Percentiles rank a stretch among this genome's conserved stretches.
Evolutionary conservation across 2,329 filamentous ascomycete species (phyloP).

Genomic region (Ophiostoma novo-ulmi): DNA sequence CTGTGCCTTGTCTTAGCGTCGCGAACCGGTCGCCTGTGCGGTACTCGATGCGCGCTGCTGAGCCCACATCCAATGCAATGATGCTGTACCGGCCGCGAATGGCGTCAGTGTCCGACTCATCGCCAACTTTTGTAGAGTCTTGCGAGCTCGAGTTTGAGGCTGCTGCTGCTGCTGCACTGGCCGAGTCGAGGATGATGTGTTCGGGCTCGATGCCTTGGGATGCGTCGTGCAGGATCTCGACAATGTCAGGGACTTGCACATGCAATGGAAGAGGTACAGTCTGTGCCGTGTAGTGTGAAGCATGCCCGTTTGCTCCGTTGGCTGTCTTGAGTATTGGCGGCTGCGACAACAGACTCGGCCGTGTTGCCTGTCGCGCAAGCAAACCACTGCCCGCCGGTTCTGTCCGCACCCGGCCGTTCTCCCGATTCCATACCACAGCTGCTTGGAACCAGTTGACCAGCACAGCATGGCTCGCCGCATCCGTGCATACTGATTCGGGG

Average conservation of each 20-base stretch:
- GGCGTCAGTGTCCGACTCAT: conserved; percentile 16
- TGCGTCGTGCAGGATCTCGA: conserved; percentile 41
- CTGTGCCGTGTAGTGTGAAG: conserved; percentile 25
- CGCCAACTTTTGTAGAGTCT: background rate
- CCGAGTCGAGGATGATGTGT: conserved; percentile 55
- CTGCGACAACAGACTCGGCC: conserved; percentile 35
- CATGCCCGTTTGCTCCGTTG: background rate
- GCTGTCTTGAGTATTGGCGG: conserved; percentile 1
- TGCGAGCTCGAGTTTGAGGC: background rate
- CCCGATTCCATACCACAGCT: conserved; percentile 56
- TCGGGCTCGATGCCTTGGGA: conserved; percentile 33
- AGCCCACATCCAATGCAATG: conserved; percentile 59
- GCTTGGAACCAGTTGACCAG: conserved; percentile 71
- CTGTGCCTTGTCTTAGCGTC: conserved; percentile 29
- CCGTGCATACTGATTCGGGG: conserved; percentile 82
- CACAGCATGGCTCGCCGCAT: conserved; percentile 56
- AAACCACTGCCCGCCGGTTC: conserved; percentile 24
- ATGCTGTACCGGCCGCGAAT: conserved; percentile 65
- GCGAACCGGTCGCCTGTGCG: conserved; percentile 44
- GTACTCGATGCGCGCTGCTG: conserved; percentile 55
- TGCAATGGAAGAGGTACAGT: conserved; percentile 43
- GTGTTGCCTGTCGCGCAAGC: conserved; percentile 34
- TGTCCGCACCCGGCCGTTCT: conserved; percentile 20
- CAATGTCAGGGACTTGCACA: conserved; percentile 50
- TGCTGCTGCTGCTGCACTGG: conserved; percentile 39